Percentiles rank a stretch among this genome's conserved stretches.
These are phyloP conservation scores for Rhizopus arrhizus DNA, from an alignment of 371 early-diverging fungal genomes.

Conservation along the genomic window DNA sequence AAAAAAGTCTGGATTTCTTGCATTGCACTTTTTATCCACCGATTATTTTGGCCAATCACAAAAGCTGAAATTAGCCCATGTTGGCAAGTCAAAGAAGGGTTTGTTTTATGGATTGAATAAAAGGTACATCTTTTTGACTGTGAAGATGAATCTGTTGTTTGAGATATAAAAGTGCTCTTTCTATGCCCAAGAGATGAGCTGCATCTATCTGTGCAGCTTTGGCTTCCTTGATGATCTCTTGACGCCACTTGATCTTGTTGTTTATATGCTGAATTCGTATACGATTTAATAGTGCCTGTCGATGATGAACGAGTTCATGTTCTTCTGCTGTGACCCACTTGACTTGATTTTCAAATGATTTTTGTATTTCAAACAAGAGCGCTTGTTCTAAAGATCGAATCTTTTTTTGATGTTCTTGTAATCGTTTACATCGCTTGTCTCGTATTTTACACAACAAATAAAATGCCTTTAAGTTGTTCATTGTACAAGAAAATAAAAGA, in stretches of 20 bases:
- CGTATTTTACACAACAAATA: slow-evolving; percentile 8
- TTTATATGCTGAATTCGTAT: not conserved
- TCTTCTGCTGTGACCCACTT: slow-evolving; percentile 28
- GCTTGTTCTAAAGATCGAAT: slow-evolving; percentile 19
- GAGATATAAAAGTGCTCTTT: slow-evolving; percentile 14
- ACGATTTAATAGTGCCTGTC: slow-evolving; percentile 10
- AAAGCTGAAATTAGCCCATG: too few species aligned
- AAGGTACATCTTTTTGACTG: too few species aligned
- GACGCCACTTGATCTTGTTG: slow-evolving; percentile 3
- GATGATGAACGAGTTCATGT: slow-evolving; percentile 17
- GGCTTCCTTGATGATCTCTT: slow-evolving; percentile 17
- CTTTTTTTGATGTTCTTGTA: slow-evolving; percentile 18
- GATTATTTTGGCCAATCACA: too few species aligned
- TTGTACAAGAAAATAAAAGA: not conserved
- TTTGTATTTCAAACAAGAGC: slow-evolving; percentile 2
- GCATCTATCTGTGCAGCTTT: slow-evolving; percentile 17
- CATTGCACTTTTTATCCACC: too few species aligned
- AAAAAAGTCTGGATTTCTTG: not conserved
- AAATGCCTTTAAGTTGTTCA: not conserved
- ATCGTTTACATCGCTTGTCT: slow-evolving; percentile 4
- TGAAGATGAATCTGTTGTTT: slow-evolving; percentile 8
- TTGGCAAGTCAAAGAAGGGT: too few species aligned
- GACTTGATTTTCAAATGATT: too few species aligned
- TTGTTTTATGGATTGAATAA: too few species aligned
- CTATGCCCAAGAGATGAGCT: slow-evolving; percentile 26